Conservation (phyloP, 2,329 filamentous ascomycete genomes). For the Ceratocystiopsis minuta region DNA sequence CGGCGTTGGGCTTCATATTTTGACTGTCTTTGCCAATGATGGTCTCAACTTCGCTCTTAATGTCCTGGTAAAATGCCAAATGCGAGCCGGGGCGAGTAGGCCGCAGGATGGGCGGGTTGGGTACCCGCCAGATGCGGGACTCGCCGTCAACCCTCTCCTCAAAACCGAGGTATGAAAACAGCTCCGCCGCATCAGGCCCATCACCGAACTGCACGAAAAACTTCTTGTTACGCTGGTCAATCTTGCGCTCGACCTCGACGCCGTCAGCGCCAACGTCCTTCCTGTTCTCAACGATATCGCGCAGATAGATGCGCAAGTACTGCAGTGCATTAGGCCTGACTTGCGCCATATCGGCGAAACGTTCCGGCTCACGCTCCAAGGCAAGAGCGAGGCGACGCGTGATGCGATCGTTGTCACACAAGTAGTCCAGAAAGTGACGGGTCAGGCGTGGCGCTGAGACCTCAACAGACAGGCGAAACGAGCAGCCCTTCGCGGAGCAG, state of each 20-base stretch:
- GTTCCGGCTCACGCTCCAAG: constrained; percentile 25
- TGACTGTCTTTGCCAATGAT: constrained; percentile 14
- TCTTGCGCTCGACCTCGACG: constrained; percentile 15
- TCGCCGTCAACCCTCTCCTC: constrained; percentile 21
- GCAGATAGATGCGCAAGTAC: constrained; percentile 33
- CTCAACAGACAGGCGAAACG: constrained; percentile 26
- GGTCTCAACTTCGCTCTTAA: constrained; percentile 28
- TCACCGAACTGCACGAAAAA: constrained; percentile 34
- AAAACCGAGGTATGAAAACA: constrained; percentile 33
- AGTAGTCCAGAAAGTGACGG: constrained; percentile 21
- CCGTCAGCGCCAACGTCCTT: constrained; percentile 9
- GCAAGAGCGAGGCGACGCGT: constrained; percentile 20
- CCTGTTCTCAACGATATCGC: constrained; percentile 23
- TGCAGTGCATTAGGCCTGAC: constrained; percentile 23
- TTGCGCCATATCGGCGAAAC: constrained; percentile 26
- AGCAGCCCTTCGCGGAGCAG: constrained; percentile 25
- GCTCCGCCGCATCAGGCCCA: constrained; percentile 24
- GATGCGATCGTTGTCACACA: constrained; percentile 29
- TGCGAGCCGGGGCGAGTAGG: constrained; percentile 22
- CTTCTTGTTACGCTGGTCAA: constrained; percentile 38
- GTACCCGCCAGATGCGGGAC: constrained; percentile 22
- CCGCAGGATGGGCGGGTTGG: constrained; percentile 19
- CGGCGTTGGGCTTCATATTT: constrained; percentile 13
- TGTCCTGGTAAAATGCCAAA: constrained; percentile 31
- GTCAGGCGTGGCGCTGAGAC: constrained; percentile 31